phyloP scores from a whole-genome alignment of 768 basidiomycete species.

The Auriscalpium vulgare region DNA sequence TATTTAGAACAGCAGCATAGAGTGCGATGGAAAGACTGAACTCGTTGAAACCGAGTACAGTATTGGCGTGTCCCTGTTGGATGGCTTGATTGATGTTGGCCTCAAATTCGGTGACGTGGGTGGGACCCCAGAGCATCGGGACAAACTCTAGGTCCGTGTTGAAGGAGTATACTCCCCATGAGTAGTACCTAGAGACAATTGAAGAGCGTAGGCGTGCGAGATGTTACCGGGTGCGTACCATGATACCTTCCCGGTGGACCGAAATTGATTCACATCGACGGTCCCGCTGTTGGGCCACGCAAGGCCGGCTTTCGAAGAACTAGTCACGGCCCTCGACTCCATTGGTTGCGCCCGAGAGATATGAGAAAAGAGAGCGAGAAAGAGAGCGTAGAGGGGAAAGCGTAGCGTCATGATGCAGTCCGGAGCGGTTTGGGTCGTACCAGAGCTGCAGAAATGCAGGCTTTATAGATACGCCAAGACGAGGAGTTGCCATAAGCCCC shows the following conservation, averaged over 20 bases:
- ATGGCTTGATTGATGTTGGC: constrained; percentile 35
- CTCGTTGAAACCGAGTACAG: constrained; percentile 50
- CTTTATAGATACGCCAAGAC: too few species aligned
- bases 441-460: too few species aligned
- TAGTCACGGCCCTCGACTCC: constrained; percentile 17
- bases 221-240: constrained; percentile 29
- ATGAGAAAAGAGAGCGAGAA: background rate
- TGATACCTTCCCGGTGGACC: constrained; percentile 37
- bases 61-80: constrained; percentile 27
- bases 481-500: too few species aligned
- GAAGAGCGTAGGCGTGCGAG: background rate
- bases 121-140: constrained; percentile 48
- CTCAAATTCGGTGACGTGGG: constrained; percentile 31
- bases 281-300: constrained; percentile 39
- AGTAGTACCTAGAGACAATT: constrained; percentile 37
- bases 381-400: background rate
- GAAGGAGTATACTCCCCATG: constrained; percentile 34
- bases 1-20: background rate
- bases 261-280: constrained; percentile 37
- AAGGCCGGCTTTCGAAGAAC: constrained; percentile 39
- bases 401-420: background rate
- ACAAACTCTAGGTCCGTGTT: constrained; percentile 42
- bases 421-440: too few species aligned
- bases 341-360: background rate
- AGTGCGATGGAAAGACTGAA: constrained; percentile 15